Conservation (phyloP, 257 asterid genomes). For the Paraleonurus japonicus region DNA sequence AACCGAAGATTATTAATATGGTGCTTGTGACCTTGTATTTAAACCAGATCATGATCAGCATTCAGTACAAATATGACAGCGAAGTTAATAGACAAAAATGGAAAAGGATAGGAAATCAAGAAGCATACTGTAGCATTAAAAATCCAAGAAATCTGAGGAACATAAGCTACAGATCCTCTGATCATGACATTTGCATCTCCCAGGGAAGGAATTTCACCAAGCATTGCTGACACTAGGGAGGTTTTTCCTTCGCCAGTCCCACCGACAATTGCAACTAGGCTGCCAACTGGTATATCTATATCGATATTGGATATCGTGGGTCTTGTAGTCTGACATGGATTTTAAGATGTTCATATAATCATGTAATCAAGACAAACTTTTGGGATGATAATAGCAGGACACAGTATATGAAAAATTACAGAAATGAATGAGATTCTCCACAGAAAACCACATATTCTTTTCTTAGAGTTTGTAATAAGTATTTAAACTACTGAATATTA, state of each 20-base stretch:
- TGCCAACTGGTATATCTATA: conserved; percentile 78
- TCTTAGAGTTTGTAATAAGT: conserved; percentile 4
- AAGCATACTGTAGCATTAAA: conserved; percentile 85
- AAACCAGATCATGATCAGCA: conserved; percentile 12
- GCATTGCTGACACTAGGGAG: conserved; percentile 82
- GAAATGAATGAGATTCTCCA: background rate
- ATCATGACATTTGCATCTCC: conserved; percentile 62
- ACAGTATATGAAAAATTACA: background rate
- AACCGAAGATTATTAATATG: background rate
- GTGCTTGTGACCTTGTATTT: background rate
- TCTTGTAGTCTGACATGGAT: conserved; percentile 50
- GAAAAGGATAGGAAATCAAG: conserved; percentile 12
- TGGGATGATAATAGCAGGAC: conserved; percentile 8
- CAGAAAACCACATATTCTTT: conserved; percentile 1
- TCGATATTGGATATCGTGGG: conserved; percentile 73
- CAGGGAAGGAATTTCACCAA: conserved; percentile 79
- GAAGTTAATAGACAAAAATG: background rate
- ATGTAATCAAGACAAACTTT: conserved; percentile 13
- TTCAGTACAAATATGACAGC: background rate
- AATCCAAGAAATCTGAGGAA: conserved; percentile 96
- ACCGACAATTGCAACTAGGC: conserved; percentile 84
- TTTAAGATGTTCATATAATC: conserved; percentile 6
- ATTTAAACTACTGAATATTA: background rate
- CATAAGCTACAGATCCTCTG: conserved; percentile 86
- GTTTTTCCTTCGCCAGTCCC: conserved; percentile 98